Base-by-base conservation (phyloP, 306 rosid species). In the Morella rubra region DNA sequence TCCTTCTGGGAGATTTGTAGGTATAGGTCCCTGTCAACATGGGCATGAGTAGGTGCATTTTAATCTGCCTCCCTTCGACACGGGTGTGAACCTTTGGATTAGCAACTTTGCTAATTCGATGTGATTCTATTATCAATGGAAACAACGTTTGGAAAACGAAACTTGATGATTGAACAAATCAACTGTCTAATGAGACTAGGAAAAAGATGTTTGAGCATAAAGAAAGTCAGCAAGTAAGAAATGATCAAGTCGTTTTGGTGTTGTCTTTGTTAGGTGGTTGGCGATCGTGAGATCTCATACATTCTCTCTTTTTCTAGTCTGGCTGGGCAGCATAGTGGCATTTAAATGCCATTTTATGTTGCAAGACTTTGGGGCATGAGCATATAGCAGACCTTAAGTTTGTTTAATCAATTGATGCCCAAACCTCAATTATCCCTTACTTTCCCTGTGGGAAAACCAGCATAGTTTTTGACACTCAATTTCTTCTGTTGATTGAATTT, bases 401-500 rank as follows among this genome's bases (percentile, higher is more conserved):
- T 77, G 41, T 32, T 18, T 37, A 20, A 16, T 46, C 80, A 54
- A 68, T 18, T 22, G 58, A 15, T 64, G 72, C 40, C 5, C 52
- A 6, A n/a, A 14, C 20, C 58, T 15, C 18, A 44, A 55, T 54
- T 8, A 2, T 69, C 9, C 7, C 42, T 61, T 61, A n/a, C 7
- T 32, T 54, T 41, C 8, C 47, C 47, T 32, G 5, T 54, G 70
- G 47, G 64, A 77, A 22, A 15, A 55, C 52, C 37, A 47, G 62
- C 3, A 75, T 41, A 55, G 58, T 76, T 73, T 67, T 72, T 81
- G 59, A 52, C 67, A 6, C n/a, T 49, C 52, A 49, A 8, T 62
- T 64, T 52, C 41, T 80, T 77, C 47, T 79, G 4, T 76, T 84
- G 74, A 44, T 70, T 81, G 79, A 83, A 76, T 86, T 84, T 75